These are phyloP conservation scores for Hyaloscypha hepaticicola DNA, from an alignment of 495 filamentous ascomycete genomes.

Conservation along the genomic window DNA sequence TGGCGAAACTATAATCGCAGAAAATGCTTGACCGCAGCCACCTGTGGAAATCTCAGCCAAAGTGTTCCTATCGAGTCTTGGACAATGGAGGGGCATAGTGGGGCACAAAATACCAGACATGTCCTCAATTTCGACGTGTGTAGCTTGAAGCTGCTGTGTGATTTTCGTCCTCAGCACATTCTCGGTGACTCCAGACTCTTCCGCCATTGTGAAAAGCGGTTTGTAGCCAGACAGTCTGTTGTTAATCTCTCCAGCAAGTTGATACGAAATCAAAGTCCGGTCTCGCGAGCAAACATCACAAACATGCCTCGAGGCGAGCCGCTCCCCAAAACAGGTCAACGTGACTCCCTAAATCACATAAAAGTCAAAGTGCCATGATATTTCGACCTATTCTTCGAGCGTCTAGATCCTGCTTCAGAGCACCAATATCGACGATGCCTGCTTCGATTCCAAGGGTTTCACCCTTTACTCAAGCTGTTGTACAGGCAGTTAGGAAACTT, in stretches of 20 bases:
- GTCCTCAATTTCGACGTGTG: slow-evolving; percentile 88
- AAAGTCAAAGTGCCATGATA: neutral
- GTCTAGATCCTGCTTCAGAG: neutral
- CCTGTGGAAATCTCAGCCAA: slow-evolving; percentile 50
- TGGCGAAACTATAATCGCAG: slow-evolving; percentile 86
- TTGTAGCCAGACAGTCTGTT: slow-evolving; percentile 10
- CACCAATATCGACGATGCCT: slow-evolving; percentile 16
- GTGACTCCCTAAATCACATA: neutral
- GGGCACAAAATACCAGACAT: slow-evolving; percentile 68
- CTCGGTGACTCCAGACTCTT: slow-evolving; percentile 63
- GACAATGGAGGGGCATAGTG: slow-evolving; percentile 11
- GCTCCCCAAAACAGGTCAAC: neutral
- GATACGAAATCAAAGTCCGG: slow-evolving; percentile 25
- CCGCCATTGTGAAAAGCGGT: slow-evolving; percentile 42
- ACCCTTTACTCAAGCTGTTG: slow-evolving; percentile 72
- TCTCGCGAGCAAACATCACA: slow-evolving; percentile 10
- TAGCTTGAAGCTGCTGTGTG: slow-evolving; percentile 69
- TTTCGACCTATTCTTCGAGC: neutral
- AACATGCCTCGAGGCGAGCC: slow-evolving; percentile 9
- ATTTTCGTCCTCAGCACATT: slow-evolving; percentile 67
- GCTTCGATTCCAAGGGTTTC: slow-evolving; percentile 14
- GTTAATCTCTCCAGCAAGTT: slow-evolving; percentile 26
- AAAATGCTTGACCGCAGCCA: slow-evolving; percentile 94
- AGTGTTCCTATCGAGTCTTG: neutral
- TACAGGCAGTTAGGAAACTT: slow-evolving; percentile 79